phyloP scores from a whole-genome alignment of 345 rosid genomes.

The Carallia brachiata region DNA sequence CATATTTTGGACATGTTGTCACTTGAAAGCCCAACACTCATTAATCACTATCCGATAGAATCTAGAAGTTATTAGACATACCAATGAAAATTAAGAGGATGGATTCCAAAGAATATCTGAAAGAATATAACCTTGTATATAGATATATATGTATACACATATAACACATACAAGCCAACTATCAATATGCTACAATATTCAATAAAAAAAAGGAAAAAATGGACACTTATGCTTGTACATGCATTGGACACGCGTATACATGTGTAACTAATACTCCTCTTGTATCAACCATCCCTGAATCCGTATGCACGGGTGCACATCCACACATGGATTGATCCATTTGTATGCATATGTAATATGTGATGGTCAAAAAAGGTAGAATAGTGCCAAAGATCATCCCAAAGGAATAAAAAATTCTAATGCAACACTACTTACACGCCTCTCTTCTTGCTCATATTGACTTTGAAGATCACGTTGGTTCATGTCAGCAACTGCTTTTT shows the following conservation, averaged over 20 bases:
- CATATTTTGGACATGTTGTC: too few relatives aligned
- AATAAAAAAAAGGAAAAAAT: background rate
- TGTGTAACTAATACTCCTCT: background rate
- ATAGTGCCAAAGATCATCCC: constrained; percentile 4
- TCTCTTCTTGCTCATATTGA: constrained; percentile 87
- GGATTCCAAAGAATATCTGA: background rate
- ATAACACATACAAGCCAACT: background rate
- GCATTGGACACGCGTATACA: background rate
- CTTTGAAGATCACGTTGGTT: constrained; percentile 77
- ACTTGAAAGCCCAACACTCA: too few relatives aligned
- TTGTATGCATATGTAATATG: background rate
- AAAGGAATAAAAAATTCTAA: background rate
- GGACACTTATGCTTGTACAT: background rate
- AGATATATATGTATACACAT: background rate
- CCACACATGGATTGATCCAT: background rate
- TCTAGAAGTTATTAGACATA: background rate
- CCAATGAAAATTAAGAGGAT: constrained; percentile 9
- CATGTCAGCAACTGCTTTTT: constrained; percentile 84
- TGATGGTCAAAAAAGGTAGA: background rate
- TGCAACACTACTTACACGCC: constrained; percentile 54
- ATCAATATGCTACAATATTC: background rate
- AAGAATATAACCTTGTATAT: background rate
- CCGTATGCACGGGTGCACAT: background rate
- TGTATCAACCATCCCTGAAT: background rate
- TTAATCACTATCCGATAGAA: too few relatives aligned